Evolutionary conservation across 2,329 filamentous ascomycete species (phyloP), one percentile per base, ranked within the genome.

Genomic region (Xylaria digitata): DNA sequence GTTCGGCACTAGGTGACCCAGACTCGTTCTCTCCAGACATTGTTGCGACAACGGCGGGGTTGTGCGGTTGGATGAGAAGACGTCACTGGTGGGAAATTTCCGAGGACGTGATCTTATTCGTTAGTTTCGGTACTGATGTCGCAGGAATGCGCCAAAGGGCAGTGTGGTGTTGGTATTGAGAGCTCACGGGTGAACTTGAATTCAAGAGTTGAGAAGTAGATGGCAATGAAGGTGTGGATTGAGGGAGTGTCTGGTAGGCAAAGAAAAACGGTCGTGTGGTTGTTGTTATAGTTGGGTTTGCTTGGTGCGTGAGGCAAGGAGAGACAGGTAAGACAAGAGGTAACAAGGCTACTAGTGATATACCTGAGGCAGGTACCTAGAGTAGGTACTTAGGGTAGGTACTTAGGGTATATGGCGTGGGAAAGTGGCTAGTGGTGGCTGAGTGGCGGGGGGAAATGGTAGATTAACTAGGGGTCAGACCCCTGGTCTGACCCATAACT

Each of bases 21-120:
- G 83, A 83, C 66, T 87, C 82, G 72, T 85, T 81, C 74, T 84
- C 82, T 68, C 83, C 82, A 61, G 84, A 83, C 85, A 87, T 88
- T 34, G 13, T 49, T 46, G 32, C 11, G 43, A 40, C n/a, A 15
- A 13, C 6, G 19, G 43, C 26, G 43, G 32, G 45, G 43, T 52
- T 61, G 0, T 30, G 53, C 34, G 49, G 40, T n/a, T 30, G 37
- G 43, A n/a, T n/a, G 37, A 55, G 37, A 43, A 43, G 13, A 26
- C 21, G 53, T 43, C n/a, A 43, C 21, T 45, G 53, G 37, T 43
- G 21, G 53, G 13, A 30, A 26, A 30, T n/a, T 5, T 9, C 32
- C n/a, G 15, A 52, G 6, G 17, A 37, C 9, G 26, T 17, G 30
- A 37, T 17, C 52, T 54, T 15, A 19, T 43, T n/a, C 6, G 34